Conservation (phyloP, 2,329 filamentous ascomycete species). For the Xylariales sp. region DNA sequence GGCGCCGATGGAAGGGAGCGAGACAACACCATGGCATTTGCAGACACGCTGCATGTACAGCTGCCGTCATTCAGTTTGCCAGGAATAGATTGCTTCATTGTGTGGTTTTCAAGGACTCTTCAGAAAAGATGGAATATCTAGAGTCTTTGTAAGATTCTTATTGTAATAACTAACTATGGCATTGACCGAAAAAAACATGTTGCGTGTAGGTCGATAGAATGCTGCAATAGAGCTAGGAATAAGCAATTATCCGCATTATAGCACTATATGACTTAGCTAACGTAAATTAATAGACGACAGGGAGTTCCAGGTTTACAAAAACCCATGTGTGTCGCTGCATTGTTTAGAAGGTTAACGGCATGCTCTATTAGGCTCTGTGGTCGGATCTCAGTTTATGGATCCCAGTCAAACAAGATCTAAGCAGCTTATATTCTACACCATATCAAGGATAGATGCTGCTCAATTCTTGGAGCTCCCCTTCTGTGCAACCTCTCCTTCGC, state of each 20-base stretch:
- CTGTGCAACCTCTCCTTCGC: slow-evolving; percentile 35
- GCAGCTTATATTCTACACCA: background rate
- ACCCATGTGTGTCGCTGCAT: background rate
- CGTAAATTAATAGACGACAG: background rate
- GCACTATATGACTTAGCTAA: slow-evolving; percentile 1
- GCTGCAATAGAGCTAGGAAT: slow-evolving; percentile 28
- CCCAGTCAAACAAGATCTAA: background rate
- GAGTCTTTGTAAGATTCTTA: slow-evolving; percentile 30
- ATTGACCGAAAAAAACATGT: slow-evolving; percentile 27
- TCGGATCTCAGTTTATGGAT: background rate
- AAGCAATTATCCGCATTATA: background rate
- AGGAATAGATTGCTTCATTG: slow-evolving; percentile 25
- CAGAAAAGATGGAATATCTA: slow-evolving; percentile 26
- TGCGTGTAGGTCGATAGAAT: slow-evolving; percentile 36
- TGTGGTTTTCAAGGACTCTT: slow-evolving; percentile 27
- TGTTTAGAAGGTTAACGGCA: background rate
- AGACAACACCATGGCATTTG: slow-evolving; percentile 20
- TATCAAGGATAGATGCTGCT: background rate
- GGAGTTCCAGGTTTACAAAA: background rate
- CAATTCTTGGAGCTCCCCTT: slow-evolving; percentile 18
- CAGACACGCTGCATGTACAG: slow-evolving; percentile 22
- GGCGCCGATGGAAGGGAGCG: slow-evolving; percentile 35
- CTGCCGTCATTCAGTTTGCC: slow-evolving; percentile 19
- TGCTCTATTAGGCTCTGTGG: background rate
- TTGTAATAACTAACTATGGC: slow-evolving; percentile 38